phyloP scores from a whole-genome alignment of 176 grass and related monocot genomes.

The Aegilops tauschii region DNA sequence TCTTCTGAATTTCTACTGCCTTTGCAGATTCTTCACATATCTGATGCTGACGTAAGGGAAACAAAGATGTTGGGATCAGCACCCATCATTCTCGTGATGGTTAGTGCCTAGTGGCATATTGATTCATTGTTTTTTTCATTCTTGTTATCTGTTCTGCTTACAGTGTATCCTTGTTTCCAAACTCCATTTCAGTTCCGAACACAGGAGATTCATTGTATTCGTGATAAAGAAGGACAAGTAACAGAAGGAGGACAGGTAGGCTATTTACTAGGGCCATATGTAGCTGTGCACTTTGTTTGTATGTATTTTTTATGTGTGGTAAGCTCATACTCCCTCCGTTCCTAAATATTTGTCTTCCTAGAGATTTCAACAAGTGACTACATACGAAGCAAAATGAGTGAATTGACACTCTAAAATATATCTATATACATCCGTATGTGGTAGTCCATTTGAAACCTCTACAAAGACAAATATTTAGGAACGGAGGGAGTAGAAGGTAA shows the following conservation, averaged over 20 bases:
- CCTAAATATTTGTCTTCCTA: no score
- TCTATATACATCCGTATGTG: no score
- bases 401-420: no score
- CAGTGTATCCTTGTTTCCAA: conserved; percentile 22
- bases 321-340: not conserved
- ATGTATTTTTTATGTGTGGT: conserved; percentile 9
- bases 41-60: conserved; percentile 88
- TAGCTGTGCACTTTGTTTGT: not conserved
- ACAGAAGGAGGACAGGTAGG: conserved; percentile 84
- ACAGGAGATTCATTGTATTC: conserved; percentile 92
- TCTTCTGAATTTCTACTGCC: conserved; percentile 16
- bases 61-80: conserved; percentile 95
- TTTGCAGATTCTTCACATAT: conserved; percentile 93
- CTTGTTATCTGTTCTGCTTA: conserved; percentile 22
- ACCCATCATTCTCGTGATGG: conserved; percentile 67
- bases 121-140: not conserved
- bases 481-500: not conserved
- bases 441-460: no score
- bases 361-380: no score
- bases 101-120: conserved; percentile 22
- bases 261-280: not conserved
- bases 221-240: conserved; percentile 73
- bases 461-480: no score
- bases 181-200: conserved; percentile 79
- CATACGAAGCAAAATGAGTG: no score